phyloP scores from a whole-genome alignment of 73 alveolate species.

The Paramecium bursaria region DNA sequence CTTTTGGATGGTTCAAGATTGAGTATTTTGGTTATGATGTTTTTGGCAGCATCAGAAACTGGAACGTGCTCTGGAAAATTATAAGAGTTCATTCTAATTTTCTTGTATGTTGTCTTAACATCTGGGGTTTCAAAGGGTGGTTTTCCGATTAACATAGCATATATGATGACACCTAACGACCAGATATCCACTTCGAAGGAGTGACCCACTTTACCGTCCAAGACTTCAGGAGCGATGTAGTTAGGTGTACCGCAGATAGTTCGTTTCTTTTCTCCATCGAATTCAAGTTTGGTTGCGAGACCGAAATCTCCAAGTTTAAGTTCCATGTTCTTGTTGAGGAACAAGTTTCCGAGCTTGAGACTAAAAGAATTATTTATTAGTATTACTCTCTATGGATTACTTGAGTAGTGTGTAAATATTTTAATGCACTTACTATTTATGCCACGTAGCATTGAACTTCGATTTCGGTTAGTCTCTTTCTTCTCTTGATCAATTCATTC shows the following conservation, averaged over 20 bases:
- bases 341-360: slow-evolving; percentile 91
- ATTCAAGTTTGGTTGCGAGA: slow-evolving; percentile 93
- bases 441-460: slow-evolving; percentile 95
- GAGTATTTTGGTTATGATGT: slow-evolving; percentile 84
- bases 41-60: slow-evolving; percentile 92
- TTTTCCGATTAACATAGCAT: slow-evolving; percentile 78
- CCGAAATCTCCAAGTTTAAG: slow-evolving; percentile 92
- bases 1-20: slow-evolving; percentile 83
- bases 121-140: slow-evolving; percentile 95
- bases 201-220: slow-evolving; percentile 78
- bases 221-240: slow-evolving; percentile 94
- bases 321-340: slow-evolving; percentile 87
- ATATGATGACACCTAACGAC: slow-evolving; percentile 87
- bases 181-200: slow-evolving; percentile 87
- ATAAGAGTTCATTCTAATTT: slow-evolving; percentile 88
- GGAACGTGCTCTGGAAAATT: slow-evolving; percentile 92
- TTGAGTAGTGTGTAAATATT: slow-evolving; percentile 76
- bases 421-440: slow-evolving; percentile 85
- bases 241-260: slow-evolving; percentile 96
- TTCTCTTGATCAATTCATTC: slow-evolving; percentile 91
- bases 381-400: slow-evolving; percentile 88
- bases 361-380: not conserved
- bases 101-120: slow-evolving; percentile 90
- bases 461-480: slow-evolving; percentile 92
- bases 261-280: slow-evolving; percentile 90